Evolutionary conservation across 2,329 filamentous ascomycete species (phyloP).

Genomic region (Neonectria coccinea): DNA sequence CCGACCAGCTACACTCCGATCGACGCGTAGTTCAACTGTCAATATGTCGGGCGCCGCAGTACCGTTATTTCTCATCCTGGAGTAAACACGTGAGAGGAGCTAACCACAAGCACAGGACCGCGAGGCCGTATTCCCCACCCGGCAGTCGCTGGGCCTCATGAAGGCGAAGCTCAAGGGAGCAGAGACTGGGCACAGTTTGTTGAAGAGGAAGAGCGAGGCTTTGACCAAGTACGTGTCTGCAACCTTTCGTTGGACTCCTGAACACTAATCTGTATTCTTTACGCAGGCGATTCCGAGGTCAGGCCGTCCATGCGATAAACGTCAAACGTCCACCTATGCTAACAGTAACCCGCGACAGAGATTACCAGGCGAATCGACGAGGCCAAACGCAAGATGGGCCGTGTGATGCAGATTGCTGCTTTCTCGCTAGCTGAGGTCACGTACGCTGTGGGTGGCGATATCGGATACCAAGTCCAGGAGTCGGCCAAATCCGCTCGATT

Average conservation of each 20-base stretch:
- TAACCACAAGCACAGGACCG: slow-evolving; percentile 73
- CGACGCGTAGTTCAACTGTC: slow-evolving; percentile 21
- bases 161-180: slow-evolving; percentile 97
- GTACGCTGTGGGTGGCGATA: slow-evolving; percentile 95
- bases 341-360: slow-evolving; percentile 64
- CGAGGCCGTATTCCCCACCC: slow-evolving; percentile 96
- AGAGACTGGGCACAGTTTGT: slow-evolving; percentile 89
- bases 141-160: slow-evolving; percentile 96
- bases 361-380: slow-evolving; percentile 98
- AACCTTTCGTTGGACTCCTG: background rate
- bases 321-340: slow-evolving; percentile 29
- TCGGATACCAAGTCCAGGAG: slow-evolving; percentile 97
- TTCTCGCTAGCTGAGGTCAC: slow-evolving; percentile 98
- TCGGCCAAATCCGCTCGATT: slow-evolving; percentile 94
- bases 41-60: slow-evolving; percentile 52
- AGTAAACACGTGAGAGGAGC: slow-evolving; percentile 9
- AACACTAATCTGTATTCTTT: slow-evolving; percentile 17
- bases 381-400: slow-evolving; percentile 98
- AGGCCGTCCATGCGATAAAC: slow-evolving; percentile 20
- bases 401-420: slow-evolving; percentile 98
- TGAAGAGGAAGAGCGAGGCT: slow-evolving; percentile 98
- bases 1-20: slow-evolving; percentile 13
- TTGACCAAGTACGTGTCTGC: slow-evolving; percentile 82
- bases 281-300: slow-evolving; percentile 90
- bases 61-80: slow-evolving; percentile 5